Evolutionary conservation across 2,329 filamentous ascomycete species (phyloP), one percentile per base, ranked within the genome.

Genomic region (Metarhizium anisopliae): DNA sequence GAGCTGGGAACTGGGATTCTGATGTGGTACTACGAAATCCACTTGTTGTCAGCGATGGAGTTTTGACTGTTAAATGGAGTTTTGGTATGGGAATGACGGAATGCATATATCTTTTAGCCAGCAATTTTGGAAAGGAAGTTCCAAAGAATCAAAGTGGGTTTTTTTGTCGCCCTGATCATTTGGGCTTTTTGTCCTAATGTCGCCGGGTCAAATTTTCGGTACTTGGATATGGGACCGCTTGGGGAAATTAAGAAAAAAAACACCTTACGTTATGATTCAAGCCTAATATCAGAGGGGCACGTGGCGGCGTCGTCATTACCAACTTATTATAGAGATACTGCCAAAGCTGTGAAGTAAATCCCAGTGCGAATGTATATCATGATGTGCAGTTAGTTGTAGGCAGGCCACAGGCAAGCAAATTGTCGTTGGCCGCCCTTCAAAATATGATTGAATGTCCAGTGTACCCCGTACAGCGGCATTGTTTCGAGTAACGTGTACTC

Each of bases 1-100:
- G 30, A 11, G 4, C 8, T n/a, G 47, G 18, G 25, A 29, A 32
- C 25, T 16, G 38, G n/a, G 20, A 13, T n/a, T 11, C 43, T 51
- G 32, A 52, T 50, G 53, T 57, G 55, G 57, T 45, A 53, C 10
- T 14, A 51, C 18, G 51, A 53, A n/a, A 30, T 56, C 38, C 36
- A 25, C 47, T 51, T 29, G 38, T 52, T 45, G 52, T 49, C 29
- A 58, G 58, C 56, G 58, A 56, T 35, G 57, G 57, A 58, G 57
- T 59, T 60, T 50, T 43, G 16, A 25, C 30, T n/a, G 29, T 43
- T 50, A 47, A 47, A 29, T 36, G 52, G 52, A 50, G 43, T 54
- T 50, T 6, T 25, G 35, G 16, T 29, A 29, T 29, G 43, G 43
- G 20, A 10, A 47, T 2, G n/a, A 47, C 3, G 20, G 43, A 29